phyloP scores from a whole-genome alignment of 192 early-diverging fungal species.

The Gorgonomyces haynaldii region DNA sequence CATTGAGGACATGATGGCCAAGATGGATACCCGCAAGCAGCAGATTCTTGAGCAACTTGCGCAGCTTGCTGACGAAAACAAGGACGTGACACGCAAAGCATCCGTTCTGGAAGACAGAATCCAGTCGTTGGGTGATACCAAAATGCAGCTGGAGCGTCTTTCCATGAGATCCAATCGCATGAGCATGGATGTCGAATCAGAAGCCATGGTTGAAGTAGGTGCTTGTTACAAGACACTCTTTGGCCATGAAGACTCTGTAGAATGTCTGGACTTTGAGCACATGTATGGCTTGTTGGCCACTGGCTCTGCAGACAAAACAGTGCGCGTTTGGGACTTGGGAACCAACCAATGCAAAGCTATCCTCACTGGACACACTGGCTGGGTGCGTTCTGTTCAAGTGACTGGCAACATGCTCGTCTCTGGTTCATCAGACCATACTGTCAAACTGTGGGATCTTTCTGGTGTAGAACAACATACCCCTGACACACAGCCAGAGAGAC shows the following conservation, averaged over 20 bases:
- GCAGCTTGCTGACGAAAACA: conserved; percentile 13
- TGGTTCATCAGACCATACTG: conserved; percentile 29
- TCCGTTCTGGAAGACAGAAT: conserved; percentile 24
- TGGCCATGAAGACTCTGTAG: conserved; percentile 30
- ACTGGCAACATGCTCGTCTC: conserved; percentile 18
- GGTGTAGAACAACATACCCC: neutral
- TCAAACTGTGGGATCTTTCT: conserved; percentile 28
- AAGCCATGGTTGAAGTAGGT: conserved; percentile 11
- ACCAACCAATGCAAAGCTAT: conserved; percentile 21
- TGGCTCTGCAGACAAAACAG: conserved; percentile 31
- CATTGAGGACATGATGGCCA: conserved; percentile 26
- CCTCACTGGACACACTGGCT: conserved; percentile 27
- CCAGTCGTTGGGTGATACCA: conserved; percentile 25
- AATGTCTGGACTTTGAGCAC: conserved; percentile 35
- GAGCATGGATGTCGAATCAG: conserved; percentile 5
- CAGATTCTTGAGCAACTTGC: conserved; percentile 15
- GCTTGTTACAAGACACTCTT: conserved; percentile 25
- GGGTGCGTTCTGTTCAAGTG: conserved; percentile 23
- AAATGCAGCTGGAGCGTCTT: conserved; percentile 15
- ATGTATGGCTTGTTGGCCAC: conserved; percentile 26
- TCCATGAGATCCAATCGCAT: conserved; percentile 19
- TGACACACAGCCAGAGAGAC: neutral
- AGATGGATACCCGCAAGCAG: conserved; percentile 16
- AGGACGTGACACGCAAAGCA: conserved; percentile 20
- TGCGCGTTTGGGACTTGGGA: conserved; percentile 32